These are phyloP conservation scores for Lophiotrema nucula DNA, from an alignment of 495 filamentous ascomycete genomes.

Conservation along the genomic window DNA sequence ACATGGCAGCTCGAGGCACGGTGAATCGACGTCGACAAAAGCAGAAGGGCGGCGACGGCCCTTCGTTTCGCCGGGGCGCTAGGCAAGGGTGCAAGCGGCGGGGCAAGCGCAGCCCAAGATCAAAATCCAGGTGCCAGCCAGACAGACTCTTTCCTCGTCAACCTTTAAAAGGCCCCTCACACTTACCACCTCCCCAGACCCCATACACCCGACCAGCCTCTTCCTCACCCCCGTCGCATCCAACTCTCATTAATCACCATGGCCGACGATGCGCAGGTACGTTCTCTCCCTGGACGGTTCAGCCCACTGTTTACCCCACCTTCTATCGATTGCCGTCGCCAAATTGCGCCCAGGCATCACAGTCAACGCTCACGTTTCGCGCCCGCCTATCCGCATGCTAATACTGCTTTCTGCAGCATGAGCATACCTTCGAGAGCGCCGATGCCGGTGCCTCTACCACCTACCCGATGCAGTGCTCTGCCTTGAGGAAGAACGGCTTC, in stretches of 20 bases:
- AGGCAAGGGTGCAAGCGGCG: slow-evolving; percentile 7
- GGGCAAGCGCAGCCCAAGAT: slow-evolving; percentile 9
- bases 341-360: slow-evolving; percentile 29
- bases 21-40: neutral
- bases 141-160: slow-evolving; percentile 15
- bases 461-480: slow-evolving; percentile 98
- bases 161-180: slow-evolving; percentile 13
- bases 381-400: slow-evolving; percentile 4
- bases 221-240: slow-evolving; percentile 32
- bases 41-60: neutral
- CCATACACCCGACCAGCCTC: slow-evolving; percentile 29
- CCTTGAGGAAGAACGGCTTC: slow-evolving; percentile 96
- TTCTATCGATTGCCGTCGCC: slow-evolving; percentile 25
- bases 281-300: slow-evolving; percentile 22
- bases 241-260: slow-evolving; percentile 49
- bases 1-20: neutral
- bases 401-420: slow-evolving; percentile 60
- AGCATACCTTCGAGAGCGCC: slow-evolving; percentile 85
- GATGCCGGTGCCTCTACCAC: slow-evolving; percentile 93
- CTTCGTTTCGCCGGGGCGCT: slow-evolving; percentile 17
- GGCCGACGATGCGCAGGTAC: slow-evolving; percentile 62
- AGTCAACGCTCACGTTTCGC: neutral
- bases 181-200: slow-evolving; percentile 1
- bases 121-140: slow-evolving; percentile 29
- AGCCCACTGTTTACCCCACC: slow-evolving; percentile 28